phyloP scores from a whole-genome alignment of 176 grass and related monocot genomes.

The Cymbopogon citratus region DNA sequence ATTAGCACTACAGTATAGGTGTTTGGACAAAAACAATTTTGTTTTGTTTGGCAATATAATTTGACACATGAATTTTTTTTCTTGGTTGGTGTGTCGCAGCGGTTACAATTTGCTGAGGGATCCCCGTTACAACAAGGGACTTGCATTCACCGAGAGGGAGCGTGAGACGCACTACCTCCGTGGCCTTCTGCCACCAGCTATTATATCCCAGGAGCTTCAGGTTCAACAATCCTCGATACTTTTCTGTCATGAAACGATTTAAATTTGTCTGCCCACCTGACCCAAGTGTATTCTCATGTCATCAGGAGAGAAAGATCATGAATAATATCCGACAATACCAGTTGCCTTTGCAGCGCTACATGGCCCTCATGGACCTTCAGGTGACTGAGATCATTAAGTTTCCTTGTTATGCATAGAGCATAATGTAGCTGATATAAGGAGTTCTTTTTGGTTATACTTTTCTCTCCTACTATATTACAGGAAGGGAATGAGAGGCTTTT shows the following conservation, averaged over 20 bases:
- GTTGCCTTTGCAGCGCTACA: constrained; percentile 78
- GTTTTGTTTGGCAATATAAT: background rate
- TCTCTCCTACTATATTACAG: constrained; percentile 36
- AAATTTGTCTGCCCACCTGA: constrained; percentile 5
- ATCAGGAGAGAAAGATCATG: constrained; percentile 94
- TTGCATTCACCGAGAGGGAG: constrained; percentile 72
- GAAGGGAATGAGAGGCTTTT: constrained; percentile 95
- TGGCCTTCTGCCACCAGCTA: constrained; percentile 64
- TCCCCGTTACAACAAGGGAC: constrained; percentile 83
- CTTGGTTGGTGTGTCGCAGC: constrained; percentile 25
- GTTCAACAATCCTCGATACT: constrained; percentile 14
- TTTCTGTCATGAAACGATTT: background rate
- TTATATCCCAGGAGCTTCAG: constrained; percentile 74
- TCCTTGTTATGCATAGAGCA: constrained; percentile 7
- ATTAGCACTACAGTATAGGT: background rate
- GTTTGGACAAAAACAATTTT: background rate
- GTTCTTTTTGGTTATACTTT: background rate
- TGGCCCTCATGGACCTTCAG: constrained; percentile 91
- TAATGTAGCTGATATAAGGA: background rate
- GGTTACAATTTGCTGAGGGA: constrained; percentile 76
- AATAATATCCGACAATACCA: constrained; percentile 71
- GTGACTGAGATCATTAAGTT: constrained; percentile 31
- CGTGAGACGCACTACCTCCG: constrained; percentile 69
- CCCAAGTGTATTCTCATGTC: background rate
- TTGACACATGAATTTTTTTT: background rate